These are phyloP conservation scores for Fulvia fulva DNA, from an alignment of 2,329 filamentous ascomycete genomes.

Conservation along the genomic window DNA sequence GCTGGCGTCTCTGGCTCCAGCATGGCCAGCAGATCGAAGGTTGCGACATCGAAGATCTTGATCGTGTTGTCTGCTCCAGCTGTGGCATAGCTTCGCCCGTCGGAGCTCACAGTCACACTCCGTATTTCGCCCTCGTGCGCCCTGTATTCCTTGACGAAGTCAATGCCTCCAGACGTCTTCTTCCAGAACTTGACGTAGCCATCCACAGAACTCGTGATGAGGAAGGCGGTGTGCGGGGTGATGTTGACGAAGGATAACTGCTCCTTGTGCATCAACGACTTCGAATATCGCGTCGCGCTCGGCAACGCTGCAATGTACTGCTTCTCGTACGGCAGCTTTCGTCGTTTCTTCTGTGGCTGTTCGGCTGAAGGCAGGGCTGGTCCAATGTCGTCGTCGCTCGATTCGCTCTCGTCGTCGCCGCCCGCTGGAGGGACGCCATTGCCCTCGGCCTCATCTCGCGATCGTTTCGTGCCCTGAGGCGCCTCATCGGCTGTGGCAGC, in stretches of 20 bases:
- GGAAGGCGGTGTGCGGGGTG: slow-evolving; percentile 87
- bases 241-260: slow-evolving; percentile 83
- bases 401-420: slow-evolving; percentile 54
- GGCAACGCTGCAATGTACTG: slow-evolving; percentile 90
- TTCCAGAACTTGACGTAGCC: slow-evolving; percentile 99
- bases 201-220: slow-evolving; percentile 89
- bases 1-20: slow-evolving; percentile 72
- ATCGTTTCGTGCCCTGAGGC: slow-evolving; percentile 29
- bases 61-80: slow-evolving; percentile 73
- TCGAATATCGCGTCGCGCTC: slow-evolving; percentile 76
- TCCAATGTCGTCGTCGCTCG: slow-evolving; percentile 68
- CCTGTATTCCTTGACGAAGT: slow-evolving; percentile 97
- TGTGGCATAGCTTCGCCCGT: slow-evolving; percentile 91
- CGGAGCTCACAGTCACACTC: slow-evolving; percentile 78
- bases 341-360: slow-evolving; percentile 79
- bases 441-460: slow-evolving; percentile 26
- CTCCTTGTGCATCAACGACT: slow-evolving; percentile 97
- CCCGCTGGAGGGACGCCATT: slow-evolving; percentile 5
- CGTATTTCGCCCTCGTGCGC: slow-evolving; percentile 83
- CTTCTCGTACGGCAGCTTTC: slow-evolving; percentile 89
- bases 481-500: slow-evolving; percentile 12
- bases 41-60: slow-evolving; percentile 71
- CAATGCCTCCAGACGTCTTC: slow-evolving; percentile 77
- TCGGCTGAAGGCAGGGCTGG: slow-evolving; percentile 79
- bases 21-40: slow-evolving; percentile 71